Evolutionary conservation across 345 rosid genomes (phyloP).

Genomic region (Isatis tinctoria): DNA sequence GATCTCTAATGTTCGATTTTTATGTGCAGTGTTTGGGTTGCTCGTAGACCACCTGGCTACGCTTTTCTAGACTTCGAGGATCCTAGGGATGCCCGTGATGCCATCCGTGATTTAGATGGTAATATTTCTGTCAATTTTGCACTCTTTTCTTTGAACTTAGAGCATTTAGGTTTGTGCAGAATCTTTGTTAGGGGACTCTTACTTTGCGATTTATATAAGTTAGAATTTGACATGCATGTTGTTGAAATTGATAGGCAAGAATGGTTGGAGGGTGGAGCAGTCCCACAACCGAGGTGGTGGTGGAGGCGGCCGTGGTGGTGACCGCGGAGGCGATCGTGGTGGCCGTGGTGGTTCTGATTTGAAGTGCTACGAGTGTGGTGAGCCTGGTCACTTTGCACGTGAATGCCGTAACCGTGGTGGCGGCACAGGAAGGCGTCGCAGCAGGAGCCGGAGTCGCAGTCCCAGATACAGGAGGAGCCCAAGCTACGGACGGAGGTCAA

Average conservation of each 20-base stretch:
- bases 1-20: not conserved
- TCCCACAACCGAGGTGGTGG: conserved; percentile 80
- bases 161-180: not conserved
- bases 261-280: conserved; percentile 89
- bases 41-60: conserved; percentile 95
- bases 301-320: conserved; percentile 53
- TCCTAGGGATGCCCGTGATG: conserved; percentile 77
- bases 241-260: conserved; percentile 47
- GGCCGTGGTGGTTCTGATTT: conserved; percentile 80
- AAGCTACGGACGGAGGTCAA: conserved; percentile 75
- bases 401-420: conserved; percentile 79
- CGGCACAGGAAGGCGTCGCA: conserved; percentile 58
- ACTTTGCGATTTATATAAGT: not conserved
- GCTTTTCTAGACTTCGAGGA: conserved; percentile 87
- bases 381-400: conserved; percentile 92
- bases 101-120: conserved; percentile 80
- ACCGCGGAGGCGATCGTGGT: conserved; percentile 49
- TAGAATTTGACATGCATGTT: not conserved
- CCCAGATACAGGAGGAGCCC: conserved; percentile 86
- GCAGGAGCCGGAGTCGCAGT: conserved; percentile 72
- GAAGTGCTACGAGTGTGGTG: conserved; percentile 91
- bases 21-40: conserved; percentile 82
- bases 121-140: not conserved
- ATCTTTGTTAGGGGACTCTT: not conserved
- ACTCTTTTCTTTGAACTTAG: not conserved